These are phyloP conservation scores for Trametes gibbosa DNA, from an alignment of 768 basidiomycete species.

Conservation along the genomic window DNA sequence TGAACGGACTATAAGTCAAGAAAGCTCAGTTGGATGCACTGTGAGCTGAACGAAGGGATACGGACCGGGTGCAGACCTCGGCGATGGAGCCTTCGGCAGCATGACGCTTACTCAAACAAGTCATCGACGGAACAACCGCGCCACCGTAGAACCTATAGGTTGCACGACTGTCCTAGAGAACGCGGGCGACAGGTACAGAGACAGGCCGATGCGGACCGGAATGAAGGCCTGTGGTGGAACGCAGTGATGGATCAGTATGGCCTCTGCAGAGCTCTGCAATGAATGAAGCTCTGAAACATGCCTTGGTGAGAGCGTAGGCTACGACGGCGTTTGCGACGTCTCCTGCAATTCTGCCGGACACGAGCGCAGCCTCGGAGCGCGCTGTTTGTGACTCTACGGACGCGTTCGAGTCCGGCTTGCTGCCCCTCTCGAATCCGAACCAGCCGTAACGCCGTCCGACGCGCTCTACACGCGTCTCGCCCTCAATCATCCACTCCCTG, in stretches of 20 bases:
- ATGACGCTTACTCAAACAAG: no score
- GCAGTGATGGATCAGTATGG: no score
- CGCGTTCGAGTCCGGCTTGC: slow-evolving; percentile 1
- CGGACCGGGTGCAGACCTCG: neutral
- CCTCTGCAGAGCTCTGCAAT: no score
- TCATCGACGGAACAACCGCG: slow-evolving; percentile 10
- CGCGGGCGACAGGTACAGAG: slow-evolving; percentile 68
- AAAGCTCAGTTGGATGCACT: no score
- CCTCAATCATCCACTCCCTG: slow-evolving; percentile 71
- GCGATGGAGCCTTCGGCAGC: neutral
- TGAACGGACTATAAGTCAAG: no score
- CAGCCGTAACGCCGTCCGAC: slow-evolving; percentile 77
- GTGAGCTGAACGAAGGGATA: neutral
- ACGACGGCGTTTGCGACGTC: slow-evolving; percentile 81
- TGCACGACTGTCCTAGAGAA: slow-evolving; percentile 69
- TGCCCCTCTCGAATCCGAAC: slow-evolving; percentile 67
- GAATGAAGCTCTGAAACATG: slow-evolving; percentile 23
- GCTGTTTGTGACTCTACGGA: neutral
- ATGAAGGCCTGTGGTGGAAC: slow-evolving; percentile 55
- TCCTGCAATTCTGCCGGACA: slow-evolving; percentile 48
- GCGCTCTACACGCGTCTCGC: slow-evolving; percentile 64
- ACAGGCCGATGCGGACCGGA: slow-evolving; percentile 68
- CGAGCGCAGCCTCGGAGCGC: neutral
- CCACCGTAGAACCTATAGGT: slow-evolving; percentile 38
- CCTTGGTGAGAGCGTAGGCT: slow-evolving; percentile 82